Evolutionary conservation across 495 filamentous ascomycete species (phyloP).

Genomic region (Glutinoglossum americanum): DNA sequence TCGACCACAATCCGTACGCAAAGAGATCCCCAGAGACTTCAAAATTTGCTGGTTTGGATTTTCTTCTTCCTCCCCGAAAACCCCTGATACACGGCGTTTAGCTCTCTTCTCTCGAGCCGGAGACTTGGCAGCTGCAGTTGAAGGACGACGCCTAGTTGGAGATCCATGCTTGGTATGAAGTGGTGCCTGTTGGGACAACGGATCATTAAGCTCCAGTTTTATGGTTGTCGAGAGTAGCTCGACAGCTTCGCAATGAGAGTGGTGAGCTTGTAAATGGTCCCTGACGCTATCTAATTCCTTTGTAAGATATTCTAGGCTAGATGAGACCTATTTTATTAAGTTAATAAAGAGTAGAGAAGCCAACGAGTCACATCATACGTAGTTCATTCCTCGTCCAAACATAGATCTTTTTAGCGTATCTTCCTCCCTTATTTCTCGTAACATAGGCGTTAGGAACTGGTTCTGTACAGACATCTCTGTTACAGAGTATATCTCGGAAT

Average conservation of each 20-base stretch:
- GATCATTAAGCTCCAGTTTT: not conserved
- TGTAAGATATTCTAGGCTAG: not conserved
- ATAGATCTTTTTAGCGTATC: not conserved
- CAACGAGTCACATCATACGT: not conserved
- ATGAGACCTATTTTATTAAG: conserved; percentile 1
- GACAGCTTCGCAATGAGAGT: not conserved
- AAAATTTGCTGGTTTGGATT: not conserved
- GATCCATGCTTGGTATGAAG: not conserved
- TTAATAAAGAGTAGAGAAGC: not conserved
- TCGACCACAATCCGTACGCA: not conserved
- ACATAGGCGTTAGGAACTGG: not conserved
- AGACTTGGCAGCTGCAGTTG: not conserved
- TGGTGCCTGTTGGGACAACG: not conserved
- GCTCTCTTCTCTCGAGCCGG: not conserved
- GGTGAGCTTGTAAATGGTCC: not conserved
- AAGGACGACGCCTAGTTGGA: not conserved
- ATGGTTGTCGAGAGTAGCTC: not conserved
- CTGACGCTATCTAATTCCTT: not conserved
- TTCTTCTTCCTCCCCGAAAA: not conserved
- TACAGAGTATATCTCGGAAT: conserved; percentile 2
- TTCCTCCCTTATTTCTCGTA: not conserved
- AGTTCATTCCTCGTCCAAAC: not conserved
- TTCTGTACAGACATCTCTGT: conserved; percentile 2
- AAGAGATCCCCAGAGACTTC: not conserved
- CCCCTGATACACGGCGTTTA: not conserved